These are phyloP conservation scores for Panicum hallii DNA, from an alignment of 202 grass and related monocot genomes.

Conservation along the genomic window DNA sequence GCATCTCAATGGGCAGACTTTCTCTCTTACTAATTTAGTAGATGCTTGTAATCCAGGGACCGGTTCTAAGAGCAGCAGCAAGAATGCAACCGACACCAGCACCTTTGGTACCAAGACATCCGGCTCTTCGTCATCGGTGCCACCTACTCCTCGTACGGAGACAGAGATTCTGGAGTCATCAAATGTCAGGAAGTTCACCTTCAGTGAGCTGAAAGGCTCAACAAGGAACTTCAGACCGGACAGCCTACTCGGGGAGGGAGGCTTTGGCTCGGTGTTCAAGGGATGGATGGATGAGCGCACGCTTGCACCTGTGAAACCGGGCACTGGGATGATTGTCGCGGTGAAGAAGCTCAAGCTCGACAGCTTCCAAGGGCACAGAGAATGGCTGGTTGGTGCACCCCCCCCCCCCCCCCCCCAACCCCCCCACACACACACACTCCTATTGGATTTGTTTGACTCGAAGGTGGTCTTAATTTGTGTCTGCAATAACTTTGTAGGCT, in stretches of 20 bases:
- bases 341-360: conserved; percentile 98
- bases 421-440: neutral
- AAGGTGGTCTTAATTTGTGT: conserved; percentile 32
- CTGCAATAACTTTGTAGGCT: conserved; percentile 59
- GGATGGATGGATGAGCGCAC: conserved; percentile 93
- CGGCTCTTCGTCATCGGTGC: conserved; percentile 58
- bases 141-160: conserved; percentile 70
- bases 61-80: conserved; percentile 74
- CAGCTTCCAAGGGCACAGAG: conserved; percentile 86
- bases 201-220: conserved; percentile 70
- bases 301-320: conserved; percentile 65
- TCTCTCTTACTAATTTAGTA: conserved; percentile 4
- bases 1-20: neutral
- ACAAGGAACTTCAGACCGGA: conserved; percentile 91
- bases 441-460: conserved; percentile 7
- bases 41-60: conserved; percentile 55
- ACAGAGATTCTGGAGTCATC: conserved; percentile 78
- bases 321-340: conserved; percentile 78
- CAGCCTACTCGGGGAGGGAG: conserved; percentile 82
- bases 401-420: no score
- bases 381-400: conserved; percentile 79
- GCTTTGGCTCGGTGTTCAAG: conserved; percentile 94
- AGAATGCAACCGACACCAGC: conserved; percentile 45
- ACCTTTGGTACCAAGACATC: conserved; percentile 67
- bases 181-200: conserved; percentile 80